phyloP scores from a whole-genome alignment of 2,329 filamentous ascomycete species.

The Sporothrix brunneoviolacea region DNA sequence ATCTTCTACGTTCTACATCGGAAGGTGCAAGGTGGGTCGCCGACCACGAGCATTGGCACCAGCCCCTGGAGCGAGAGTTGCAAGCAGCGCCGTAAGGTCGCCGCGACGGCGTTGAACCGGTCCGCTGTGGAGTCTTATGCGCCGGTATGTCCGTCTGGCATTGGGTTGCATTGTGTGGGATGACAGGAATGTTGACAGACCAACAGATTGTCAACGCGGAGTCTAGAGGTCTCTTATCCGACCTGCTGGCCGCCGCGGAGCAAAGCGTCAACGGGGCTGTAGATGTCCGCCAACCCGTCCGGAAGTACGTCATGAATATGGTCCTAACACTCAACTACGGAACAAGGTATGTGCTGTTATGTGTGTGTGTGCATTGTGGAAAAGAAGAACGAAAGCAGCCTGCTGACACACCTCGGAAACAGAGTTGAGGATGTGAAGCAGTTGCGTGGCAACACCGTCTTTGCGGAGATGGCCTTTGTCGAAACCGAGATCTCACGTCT shows the following conservation, averaged over 20 bases:
- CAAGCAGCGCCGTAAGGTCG: slow-evolving; percentile 68
- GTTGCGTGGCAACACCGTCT: slow-evolving; percentile 51
- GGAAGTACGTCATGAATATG: too few relatives aligned
- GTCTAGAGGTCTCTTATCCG: slow-evolving; percentile 56
- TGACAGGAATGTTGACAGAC: too few relatives aligned
- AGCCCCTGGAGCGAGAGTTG: slow-evolving; percentile 78
- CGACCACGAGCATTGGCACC: slow-evolving; percentile 76
- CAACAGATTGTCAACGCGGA: slow-evolving; percentile 66
- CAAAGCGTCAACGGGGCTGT: too few relatives aligned
- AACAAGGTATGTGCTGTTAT: too few relatives aligned
- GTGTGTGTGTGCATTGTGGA: too few relatives aligned
- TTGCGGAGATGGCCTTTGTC: slow-evolving; percentile 67
- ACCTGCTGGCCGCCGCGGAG: too few relatives aligned
- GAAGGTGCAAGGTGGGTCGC: slow-evolving; percentile 66
- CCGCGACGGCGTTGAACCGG: slow-evolving; percentile 69
- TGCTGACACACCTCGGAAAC: slow-evolving; percentile 66
- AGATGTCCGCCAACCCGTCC: too few relatives aligned
- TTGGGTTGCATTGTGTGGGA: too few relatives aligned
- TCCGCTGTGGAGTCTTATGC: slow-evolving; percentile 65
- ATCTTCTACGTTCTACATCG: slow-evolving; percentile 75
- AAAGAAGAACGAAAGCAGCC: too few relatives aligned
- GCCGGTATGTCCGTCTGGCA: slow-evolving; percentile 42
- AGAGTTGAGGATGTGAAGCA: slow-evolving; percentile 30
- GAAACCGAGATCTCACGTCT: slow-evolving; percentile 71
- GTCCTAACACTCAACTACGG: too few relatives aligned